Percentiles rank a stretch among this genome's conserved stretches.
Conservation (phyloP, 179 eudicot genomes). For the Drosera spatulata region DNA sequence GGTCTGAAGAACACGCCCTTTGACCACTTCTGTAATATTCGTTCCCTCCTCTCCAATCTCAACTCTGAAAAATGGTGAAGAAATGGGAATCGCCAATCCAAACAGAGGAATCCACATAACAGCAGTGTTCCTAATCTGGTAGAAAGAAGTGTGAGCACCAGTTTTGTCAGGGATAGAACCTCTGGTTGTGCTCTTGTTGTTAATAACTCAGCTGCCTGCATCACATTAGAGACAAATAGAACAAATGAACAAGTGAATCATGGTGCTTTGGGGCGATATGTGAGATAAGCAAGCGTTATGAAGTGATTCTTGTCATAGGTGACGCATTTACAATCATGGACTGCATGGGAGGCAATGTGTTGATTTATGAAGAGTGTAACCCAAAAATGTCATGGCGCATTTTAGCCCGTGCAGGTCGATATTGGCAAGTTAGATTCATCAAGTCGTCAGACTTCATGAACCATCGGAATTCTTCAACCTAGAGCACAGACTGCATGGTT, state of each 20-base stretch:
- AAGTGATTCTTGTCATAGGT: no score
- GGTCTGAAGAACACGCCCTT: constrained; percentile 15
- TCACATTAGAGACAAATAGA: not conserved
- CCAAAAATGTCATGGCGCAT: no score
- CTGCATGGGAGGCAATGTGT: no score
- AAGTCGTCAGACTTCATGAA: no score
- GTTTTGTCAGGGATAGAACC: not conserved
- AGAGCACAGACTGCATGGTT: no score
- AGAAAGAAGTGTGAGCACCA: constrained; percentile 5
- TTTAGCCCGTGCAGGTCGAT: no score
- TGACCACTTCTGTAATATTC: constrained; percentile 37
- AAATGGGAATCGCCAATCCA: constrained; percentile 5
- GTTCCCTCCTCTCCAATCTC: constrained; percentile 6
- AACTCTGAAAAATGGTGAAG: constrained; percentile 3
- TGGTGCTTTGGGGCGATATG: not conserved
- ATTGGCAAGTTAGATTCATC: no score
- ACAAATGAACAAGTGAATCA: not conserved
- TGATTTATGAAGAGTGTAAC: no score
- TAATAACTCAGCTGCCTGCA: constrained; percentile 5
- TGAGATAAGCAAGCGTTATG: not conserved
- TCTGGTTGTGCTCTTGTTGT: constrained; percentile 7
- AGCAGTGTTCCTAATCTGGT: constrained; percentile 9
- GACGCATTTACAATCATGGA: no score
- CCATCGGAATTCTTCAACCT: no score
- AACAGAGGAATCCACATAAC: constrained; percentile 5